These are phyloP conservation scores for Lecanicillium sp. DNA, from an alignment of 2,329 filamentous ascomycete genomes.

Conservation along the genomic window DNA sequence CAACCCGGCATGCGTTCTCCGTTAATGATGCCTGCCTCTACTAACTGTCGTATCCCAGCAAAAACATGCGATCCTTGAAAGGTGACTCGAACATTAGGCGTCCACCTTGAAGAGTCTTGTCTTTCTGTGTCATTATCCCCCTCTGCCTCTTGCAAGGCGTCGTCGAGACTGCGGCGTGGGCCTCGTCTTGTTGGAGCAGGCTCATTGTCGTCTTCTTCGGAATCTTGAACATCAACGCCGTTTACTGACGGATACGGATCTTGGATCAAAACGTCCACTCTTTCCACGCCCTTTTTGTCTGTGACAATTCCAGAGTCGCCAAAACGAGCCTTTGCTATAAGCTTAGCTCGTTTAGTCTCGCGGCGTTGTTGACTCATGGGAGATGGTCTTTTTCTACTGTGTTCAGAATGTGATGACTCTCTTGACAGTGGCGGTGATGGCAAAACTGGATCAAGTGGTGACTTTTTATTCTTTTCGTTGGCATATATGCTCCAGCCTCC, in stretches of 20 bases:
- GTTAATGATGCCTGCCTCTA: conserved; percentile 68
- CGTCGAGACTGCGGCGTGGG: conserved; percentile 20
- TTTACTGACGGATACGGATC: conserved; percentile 41
- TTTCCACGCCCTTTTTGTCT: conserved; percentile 55
- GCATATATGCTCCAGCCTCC: conserved; percentile 78
- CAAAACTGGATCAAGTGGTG: conserved; percentile 45
- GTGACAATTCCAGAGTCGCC: conserved; percentile 48
- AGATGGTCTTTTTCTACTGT: conserved; percentile 18
- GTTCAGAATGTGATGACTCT: conserved; percentile 19
- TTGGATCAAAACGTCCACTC: conserved; percentile 50
- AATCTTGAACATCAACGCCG: conserved; percentile 10
- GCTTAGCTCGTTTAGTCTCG: conserved; percentile 47
- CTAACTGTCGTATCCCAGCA: conserved; percentile 67
- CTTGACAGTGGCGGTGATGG: conserved; percentile 37
- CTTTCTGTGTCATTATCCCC: conserved; percentile 16
- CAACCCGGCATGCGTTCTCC: conserved; percentile 76
- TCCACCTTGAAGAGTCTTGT: conserved; percentile 21
- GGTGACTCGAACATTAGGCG: conserved; percentile 45
- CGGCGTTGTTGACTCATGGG: conserved; percentile 20
- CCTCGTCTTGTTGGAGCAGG: conserved; percentile 4
- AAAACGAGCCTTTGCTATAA: conserved; percentile 61
- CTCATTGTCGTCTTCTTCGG: conserved; percentile 8
- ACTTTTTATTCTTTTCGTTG: conserved; percentile 46
- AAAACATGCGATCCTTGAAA: conserved; percentile 75
- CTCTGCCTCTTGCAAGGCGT: conserved; percentile 21